Evolutionary conservation across 306 rosid genomes (phyloP).

Genomic region (Bauhinia variegata): DNA sequence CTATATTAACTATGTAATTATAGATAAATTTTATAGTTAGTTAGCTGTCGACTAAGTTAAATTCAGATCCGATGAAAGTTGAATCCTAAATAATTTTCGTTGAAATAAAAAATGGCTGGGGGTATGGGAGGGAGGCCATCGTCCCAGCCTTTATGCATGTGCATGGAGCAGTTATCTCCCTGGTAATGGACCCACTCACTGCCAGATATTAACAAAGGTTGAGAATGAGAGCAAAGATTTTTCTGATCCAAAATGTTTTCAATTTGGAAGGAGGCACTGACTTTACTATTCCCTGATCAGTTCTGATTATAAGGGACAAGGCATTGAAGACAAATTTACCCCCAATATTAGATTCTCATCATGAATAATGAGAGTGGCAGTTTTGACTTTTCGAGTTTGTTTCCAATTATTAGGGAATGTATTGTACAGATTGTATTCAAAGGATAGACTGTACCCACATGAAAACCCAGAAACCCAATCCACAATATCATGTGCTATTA

Average conservation of each 20-base stretch:
- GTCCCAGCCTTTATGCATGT: conserved; percentile 59
- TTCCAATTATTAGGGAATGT: conserved; percentile 46
- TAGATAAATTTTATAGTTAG: no score
- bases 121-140: conserved; percentile 44
- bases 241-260: conserved; percentile 37
- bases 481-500: conserved; percentile 49
- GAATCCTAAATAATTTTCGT: no score
- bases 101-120: no score
- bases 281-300: conserved; percentile 1
- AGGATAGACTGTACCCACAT: conserved; percentile 40
- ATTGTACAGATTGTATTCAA: conserved; percentile 34
- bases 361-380: conserved; percentile 19
- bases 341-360: background rate
- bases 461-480: conserved; percentile 37
- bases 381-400: conserved; percentile 23
- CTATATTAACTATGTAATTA: no score
- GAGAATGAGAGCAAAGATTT: conserved; percentile 35
- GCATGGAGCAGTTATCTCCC: conserved; percentile 47
- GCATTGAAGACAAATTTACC: conserved; percentile 37
- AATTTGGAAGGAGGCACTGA: conserved; percentile 18
- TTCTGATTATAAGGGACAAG: conserved; percentile 42
- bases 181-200: conserved; percentile 52
- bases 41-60: no score
- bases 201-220: conserved; percentile 39
- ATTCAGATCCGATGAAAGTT: no score